These are phyloP conservation scores for Rosa hybrid DNA, from an alignment of 331 rosid genomes.

Conservation along the genomic window DNA sequence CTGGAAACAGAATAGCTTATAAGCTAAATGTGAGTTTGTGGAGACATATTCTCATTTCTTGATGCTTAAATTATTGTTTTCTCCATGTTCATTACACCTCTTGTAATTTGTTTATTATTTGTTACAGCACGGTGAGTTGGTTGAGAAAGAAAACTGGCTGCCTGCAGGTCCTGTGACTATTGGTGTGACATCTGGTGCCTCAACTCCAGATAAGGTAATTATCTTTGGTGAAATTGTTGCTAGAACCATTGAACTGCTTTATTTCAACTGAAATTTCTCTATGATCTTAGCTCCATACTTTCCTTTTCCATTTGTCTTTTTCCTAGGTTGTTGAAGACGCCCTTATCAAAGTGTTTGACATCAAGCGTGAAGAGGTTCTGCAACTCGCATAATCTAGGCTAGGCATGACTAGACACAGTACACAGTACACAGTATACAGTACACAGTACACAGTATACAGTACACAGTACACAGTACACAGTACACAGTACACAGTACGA, in stretches of 20 bases:
- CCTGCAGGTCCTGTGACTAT: conserved; percentile 81
- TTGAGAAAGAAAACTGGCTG: conserved; percentile 85
- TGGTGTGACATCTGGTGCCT: conserved; percentile 96
- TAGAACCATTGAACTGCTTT: background rate
- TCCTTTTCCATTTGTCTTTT: conserved; percentile 16
- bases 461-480: too few species aligned
- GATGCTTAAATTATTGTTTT: background rate
- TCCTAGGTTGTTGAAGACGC: conserved; percentile 81
- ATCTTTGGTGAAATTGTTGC: conserved; percentile 1
- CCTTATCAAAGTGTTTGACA: conserved; percentile 75
- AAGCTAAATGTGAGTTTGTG: conserved; percentile 68
- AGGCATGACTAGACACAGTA: conserved; percentile 19
- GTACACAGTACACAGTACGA: conserved; percentile 21
- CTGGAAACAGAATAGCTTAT: conserved; percentile 84
- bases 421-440: too few species aligned
- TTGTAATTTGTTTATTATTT: background rate
- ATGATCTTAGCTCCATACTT: background rate
- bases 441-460: too few species aligned
- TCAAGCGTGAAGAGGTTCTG: conserved; percentile 78
- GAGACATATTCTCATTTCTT: conserved; percentile 1
- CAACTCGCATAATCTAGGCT: conserved; percentile 45
- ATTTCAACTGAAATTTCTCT: too few species aligned
- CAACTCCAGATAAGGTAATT: conserved; percentile 96
- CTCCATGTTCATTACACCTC: background rate
- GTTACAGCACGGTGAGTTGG: conserved; percentile 88